Evolutionary conservation across 2,329 filamentous ascomycete species (phyloP).

Genomic region (Hymenoscyphus occultus): DNA sequence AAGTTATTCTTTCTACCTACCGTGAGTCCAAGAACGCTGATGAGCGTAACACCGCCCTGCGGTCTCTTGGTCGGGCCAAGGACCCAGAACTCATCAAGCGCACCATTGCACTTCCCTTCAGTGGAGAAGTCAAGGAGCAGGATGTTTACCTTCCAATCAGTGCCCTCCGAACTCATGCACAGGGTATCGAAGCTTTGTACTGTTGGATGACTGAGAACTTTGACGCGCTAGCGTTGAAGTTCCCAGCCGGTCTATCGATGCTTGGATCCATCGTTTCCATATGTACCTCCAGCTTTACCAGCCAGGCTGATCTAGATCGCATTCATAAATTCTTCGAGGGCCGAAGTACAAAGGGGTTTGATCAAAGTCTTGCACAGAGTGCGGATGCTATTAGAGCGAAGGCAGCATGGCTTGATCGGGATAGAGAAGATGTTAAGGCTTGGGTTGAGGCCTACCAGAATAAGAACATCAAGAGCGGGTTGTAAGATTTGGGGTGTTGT

Average conservation of each 20-base stretch:
- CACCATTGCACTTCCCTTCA: conserved; percentile 71
- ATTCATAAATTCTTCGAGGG: conserved; percentile 78
- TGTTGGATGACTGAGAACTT: conserved; percentile 83
- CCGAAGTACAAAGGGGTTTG: conserved; percentile 84
- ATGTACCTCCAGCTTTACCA: conserved; percentile 77
- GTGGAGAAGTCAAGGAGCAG: conserved; percentile 85
- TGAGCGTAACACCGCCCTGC: conserved; percentile 88
- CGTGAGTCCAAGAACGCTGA: conserved; percentile 72
- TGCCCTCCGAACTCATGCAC: conserved; percentile 71
- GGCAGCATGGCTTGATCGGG: conserved; percentile 74
- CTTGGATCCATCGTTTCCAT: conserved; percentile 81
- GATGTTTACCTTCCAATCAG: conserved; percentile 88
- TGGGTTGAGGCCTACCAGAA: conserved; percentile 63
- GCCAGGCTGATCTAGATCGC: conserved; percentile 68
- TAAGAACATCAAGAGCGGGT: conserved; percentile 15
- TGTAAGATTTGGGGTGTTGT: background rate
- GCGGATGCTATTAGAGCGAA: conserved; percentile 82
- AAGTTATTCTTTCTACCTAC: conserved; percentile 73
- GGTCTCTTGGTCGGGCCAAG: conserved; percentile 75
- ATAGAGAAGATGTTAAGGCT: conserved; percentile 69
- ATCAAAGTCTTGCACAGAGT: conserved; percentile 86
- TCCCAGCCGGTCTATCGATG: conserved; percentile 85
- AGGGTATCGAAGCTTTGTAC: conserved; percentile 79
- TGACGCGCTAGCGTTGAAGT: conserved; percentile 75
- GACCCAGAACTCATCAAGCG: conserved; percentile 76